These are phyloP conservation scores for Incumbomyces lentus DNA, from an alignment of 2,329 filamentous ascomycete genomes.

Conservation along the genomic window DNA sequence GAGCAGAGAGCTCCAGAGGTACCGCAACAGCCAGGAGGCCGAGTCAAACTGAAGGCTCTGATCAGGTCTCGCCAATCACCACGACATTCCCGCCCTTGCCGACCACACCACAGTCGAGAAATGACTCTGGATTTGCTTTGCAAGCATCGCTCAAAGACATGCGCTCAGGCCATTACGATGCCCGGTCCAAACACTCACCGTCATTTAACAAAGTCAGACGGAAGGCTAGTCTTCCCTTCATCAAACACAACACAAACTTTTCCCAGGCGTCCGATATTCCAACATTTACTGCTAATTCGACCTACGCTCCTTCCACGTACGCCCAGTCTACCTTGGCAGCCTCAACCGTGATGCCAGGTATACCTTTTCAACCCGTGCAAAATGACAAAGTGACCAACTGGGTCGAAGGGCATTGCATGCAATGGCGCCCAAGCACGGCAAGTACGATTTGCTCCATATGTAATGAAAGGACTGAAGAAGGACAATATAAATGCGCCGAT, in stretches of 20 bases:
- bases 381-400: slow-evolving; percentile 35
- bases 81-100: slow-evolving; percentile 66
- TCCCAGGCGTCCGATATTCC: slow-evolving; percentile 36
- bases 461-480: slow-evolving; percentile 50
- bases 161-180: slow-evolving; percentile 83
- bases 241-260: slow-evolving; percentile 45
- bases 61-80: slow-evolving; percentile 60
- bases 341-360: slow-evolving; percentile 40
- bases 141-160: slow-evolving; percentile 84
- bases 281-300: slow-evolving; percentile 29
- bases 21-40: slow-evolving; percentile 45
- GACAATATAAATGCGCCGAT: slow-evolving; percentile 38
- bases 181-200: slow-evolving; percentile 53
- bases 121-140: slow-evolving; percentile 82
- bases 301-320: slow-evolving; percentile 40
- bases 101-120: slow-evolving; percentile 70
- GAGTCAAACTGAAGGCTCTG: slow-evolving; percentile 48
- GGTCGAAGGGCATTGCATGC: slow-evolving; percentile 40
- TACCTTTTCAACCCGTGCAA: slow-evolving; percentile 27
- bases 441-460: slow-evolving; percentile 38
- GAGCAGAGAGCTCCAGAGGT: slow-evolving; percentile 65
- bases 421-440: slow-evolving; percentile 31
- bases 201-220: slow-evolving; percentile 24
- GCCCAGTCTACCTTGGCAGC: slow-evolving; percentile 41
- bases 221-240: slow-evolving; percentile 61